A percentile compares a stretch with the other conserved stretches of the same genome.
Conservation (phyloP, 768 basidiomycete genomes). For the Amanita rubescens region DNA sequence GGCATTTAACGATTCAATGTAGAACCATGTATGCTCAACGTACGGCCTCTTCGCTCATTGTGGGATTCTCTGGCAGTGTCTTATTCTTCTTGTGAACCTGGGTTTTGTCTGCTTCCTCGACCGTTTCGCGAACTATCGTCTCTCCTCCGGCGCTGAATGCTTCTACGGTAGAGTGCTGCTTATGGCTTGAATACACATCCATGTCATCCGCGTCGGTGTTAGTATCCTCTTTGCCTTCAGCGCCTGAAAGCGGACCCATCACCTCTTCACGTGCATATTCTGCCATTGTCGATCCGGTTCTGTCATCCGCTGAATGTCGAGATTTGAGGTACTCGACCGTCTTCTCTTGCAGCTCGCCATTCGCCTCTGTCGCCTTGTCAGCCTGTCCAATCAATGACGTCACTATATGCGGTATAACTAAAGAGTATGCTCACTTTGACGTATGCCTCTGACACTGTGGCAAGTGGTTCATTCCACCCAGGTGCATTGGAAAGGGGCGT, state of each 20-base stretch:
- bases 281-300: constrained; percentile 26
- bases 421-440: constrained; percentile 39
- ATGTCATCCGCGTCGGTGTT: not conserved
- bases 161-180: not conserved
- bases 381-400: constrained; percentile 23
- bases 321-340: constrained; percentile 36
- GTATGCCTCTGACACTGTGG: constrained; percentile 54
- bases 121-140: not conserved
- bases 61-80: not conserved
- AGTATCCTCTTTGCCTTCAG: constrained; percentile 22
- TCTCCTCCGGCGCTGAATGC: constrained; percentile 4
- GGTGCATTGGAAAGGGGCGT: constrained; percentile 49
- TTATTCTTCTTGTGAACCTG: not conserved
- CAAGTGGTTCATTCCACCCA: constrained; percentile 67
- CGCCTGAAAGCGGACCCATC: constrained; percentile 34
- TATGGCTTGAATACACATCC: not conserved
- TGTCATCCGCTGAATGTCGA: constrained; percentile 28
- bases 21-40: not conserved
- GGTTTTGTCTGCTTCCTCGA: not conserved
- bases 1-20: not conserved
- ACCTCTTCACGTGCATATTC: constrained; percentile 36
- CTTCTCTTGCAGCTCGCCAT: constrained; percentile 29
- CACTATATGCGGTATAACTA: not conserved
- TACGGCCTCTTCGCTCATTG: constrained; percentile 4
- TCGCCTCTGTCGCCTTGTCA: constrained; percentile 25